These are phyloP conservation scores for Cardamine occulta DNA, from an alignment of 345 rosid species.

Conservation along the genomic window DNA sequence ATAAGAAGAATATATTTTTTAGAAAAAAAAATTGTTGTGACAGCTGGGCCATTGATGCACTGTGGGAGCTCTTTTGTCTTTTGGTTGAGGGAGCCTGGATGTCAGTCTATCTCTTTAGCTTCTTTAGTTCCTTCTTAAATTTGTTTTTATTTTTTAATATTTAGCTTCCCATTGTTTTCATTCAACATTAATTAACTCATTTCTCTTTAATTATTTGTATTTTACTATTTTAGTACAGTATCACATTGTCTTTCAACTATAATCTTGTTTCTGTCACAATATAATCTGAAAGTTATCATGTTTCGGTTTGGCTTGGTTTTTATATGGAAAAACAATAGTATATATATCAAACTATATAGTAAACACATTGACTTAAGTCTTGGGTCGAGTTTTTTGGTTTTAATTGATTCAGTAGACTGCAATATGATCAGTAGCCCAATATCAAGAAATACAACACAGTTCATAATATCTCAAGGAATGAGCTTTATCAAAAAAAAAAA, in stretches of 20 bases:
- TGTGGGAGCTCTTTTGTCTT: constrained; percentile 44
- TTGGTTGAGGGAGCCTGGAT: constrained; percentile 49
- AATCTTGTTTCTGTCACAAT: neutral
- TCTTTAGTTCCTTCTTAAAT: constrained; percentile 17
- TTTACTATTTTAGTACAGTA: neutral
- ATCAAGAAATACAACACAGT: constrained; percentile 11
- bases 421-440: neutral
- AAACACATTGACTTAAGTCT: neutral
- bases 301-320: neutral
- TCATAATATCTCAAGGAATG: neutral
- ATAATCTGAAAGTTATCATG: neutral
- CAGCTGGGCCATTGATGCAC: constrained; percentile 44
- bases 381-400: neutral
- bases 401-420: neutral
- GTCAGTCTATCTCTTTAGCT: constrained; percentile 44
- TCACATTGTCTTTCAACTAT: neutral
- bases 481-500: no score
- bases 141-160: constrained; percentile 16
- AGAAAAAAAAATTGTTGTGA: constrained; percentile 16
- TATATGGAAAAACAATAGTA: neutral
- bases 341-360: neutral
- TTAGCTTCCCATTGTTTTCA: neutral
- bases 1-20: neutral
- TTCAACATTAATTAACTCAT: neutral
- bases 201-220: neutral